These are phyloP conservation scores for Cyberlindnera mrakii DNA, from an alignment of 805 yeast species.

Conservation along the genomic window DNA sequence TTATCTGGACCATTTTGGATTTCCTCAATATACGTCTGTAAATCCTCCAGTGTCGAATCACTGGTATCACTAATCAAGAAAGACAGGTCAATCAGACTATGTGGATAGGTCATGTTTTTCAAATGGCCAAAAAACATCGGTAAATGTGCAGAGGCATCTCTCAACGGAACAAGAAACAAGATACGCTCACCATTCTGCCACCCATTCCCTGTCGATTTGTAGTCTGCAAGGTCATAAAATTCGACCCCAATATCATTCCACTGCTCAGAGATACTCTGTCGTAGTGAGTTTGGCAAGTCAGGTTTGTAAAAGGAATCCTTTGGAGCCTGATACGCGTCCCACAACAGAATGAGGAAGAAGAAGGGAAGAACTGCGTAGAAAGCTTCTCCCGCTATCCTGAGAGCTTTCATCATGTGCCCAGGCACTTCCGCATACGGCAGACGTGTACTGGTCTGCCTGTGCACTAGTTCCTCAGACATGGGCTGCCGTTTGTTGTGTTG, in stretches of 20 bases:
- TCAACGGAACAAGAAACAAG: constrained; percentile 78
- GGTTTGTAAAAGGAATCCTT: constrained; percentile 24
- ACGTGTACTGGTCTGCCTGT: too few species aligned
- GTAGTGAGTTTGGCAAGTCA: constrained; percentile 29
- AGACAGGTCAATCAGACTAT: constrained; percentile 73
- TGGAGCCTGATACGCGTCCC: constrained; percentile 7
- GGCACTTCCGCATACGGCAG: too few species aligned
- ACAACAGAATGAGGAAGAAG: constrained; percentile 8
- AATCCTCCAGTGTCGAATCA: constrained; percentile 75
- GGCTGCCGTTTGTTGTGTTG: not conserved
- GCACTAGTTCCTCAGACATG: too few species aligned
- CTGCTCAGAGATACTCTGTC: constrained; percentile 17
- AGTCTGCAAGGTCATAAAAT: constrained; percentile 67
- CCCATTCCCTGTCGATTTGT: constrained; percentile 63
- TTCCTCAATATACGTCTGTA: constrained; percentile 49
- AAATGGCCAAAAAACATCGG: constrained; percentile 86
- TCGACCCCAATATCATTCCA: constrained; percentile 40
- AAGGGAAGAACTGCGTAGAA: constrained; percentile 11
- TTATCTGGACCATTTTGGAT: constrained; percentile 60
- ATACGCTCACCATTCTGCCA: constrained; percentile 78
- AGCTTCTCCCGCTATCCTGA: not conserved
- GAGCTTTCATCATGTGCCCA: not conserved
- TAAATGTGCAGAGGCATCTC: constrained; percentile 88
- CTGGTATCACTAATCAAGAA: constrained; percentile 87
- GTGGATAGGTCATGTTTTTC: constrained; percentile 79